Evolutionary conservation across 148 eudicot genomes (phyloP).

Genomic region (Agrostemma githago): DNA sequence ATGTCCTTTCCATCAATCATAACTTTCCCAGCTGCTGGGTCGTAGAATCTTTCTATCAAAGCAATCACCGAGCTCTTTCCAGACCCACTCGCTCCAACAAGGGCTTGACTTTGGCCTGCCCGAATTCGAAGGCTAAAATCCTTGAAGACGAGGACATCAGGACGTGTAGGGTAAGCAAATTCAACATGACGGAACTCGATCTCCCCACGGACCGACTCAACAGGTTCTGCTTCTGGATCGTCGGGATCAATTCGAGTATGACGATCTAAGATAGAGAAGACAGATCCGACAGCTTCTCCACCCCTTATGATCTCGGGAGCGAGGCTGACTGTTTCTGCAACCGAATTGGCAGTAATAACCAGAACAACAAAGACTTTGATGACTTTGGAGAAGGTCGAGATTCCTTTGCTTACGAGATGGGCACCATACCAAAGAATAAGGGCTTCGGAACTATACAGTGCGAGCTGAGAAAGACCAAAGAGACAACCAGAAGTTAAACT

Average conservation of each 20-base stretch:
- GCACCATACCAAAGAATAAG: constrained; percentile 97
- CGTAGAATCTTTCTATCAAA: constrained; percentile 82
- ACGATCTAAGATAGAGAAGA: constrained; percentile 78
- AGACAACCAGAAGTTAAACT: constrained; percentile 72
- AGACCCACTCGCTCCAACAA: constrained; percentile 93
- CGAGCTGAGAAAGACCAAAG: constrained; percentile 95
- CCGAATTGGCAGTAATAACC: constrained; percentile 94
- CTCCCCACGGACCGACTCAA: constrained; percentile 79
- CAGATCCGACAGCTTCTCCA: constrained; percentile 90
- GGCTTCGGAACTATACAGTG: constrained; percentile 87
- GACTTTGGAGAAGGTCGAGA: constrained; percentile 89
- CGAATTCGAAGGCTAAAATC: constrained; percentile 85
- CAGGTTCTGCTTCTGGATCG: constrained; percentile 72
- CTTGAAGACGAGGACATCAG: constrained; percentile 73
- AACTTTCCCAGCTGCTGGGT: constrained; percentile 75
- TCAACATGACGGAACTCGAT: constrained; percentile 91
- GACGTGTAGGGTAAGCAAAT: constrained; percentile 87
- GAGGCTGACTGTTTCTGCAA: constrained; percentile 94
- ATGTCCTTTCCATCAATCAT: constrained; percentile 97
- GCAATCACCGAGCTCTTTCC: constrained; percentile 94
- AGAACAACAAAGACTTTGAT: constrained; percentile 90
- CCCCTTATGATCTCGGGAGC: constrained; percentile 97
- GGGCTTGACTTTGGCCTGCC: constrained; percentile 96
- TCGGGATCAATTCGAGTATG: constrained; percentile 77
- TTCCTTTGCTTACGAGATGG: constrained; percentile 73